Evolutionary conservation across 1,284 basidiomycete species (phyloP), one percentile per base, ranked within the genome.

Genomic region (Austroboletus niveus): DNA sequence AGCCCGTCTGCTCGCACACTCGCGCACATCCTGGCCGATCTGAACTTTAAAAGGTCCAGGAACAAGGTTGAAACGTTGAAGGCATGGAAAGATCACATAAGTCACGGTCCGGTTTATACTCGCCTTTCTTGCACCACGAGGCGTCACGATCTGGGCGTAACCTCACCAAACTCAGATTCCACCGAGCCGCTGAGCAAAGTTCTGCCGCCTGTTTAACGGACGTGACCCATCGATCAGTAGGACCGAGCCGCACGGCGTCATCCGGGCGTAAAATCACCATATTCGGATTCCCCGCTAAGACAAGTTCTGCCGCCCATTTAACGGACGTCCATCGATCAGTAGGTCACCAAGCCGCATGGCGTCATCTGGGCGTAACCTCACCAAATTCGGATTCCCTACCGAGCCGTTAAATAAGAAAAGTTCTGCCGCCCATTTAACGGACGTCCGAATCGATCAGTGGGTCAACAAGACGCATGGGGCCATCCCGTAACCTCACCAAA

Each of bases 81-180:
- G 17, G 17, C 17, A 17, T 17, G 17, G 17, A 17, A 17, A 17
- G 17, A 17, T 17, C 17, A 17, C 17, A 17, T 17, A 17, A 17
- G 11, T 42, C 20, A 49, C 31, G n/a, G 40, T 45, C 8, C 29
- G 38, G 11, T 42, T 8, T 30, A n/a, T 17, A 17, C 10, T 35
- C 11, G 40, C 60, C 64, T 65, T 29, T 49, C 62, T 49, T 47
- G 3, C n/a, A 42, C 40, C 47, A 48, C 24, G 47, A 49, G 47
- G 47, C 41, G 29, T 38, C 20, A 49, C 17, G 17, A 17, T 50
- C 30, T 31, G 20, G 31, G 22, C 20, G 9, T 29, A 34, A 35
- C 6, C 15, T 44, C 36, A 31, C 44, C 34, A 43, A 34, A 17
- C 11, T 27, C 40, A 40, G 45, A 51, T 20, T 30, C 39, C 32